phyloP scores from a whole-genome alignment of 2,329 filamentous ascomycete genomes.

The Xylaria sp. region DNA sequence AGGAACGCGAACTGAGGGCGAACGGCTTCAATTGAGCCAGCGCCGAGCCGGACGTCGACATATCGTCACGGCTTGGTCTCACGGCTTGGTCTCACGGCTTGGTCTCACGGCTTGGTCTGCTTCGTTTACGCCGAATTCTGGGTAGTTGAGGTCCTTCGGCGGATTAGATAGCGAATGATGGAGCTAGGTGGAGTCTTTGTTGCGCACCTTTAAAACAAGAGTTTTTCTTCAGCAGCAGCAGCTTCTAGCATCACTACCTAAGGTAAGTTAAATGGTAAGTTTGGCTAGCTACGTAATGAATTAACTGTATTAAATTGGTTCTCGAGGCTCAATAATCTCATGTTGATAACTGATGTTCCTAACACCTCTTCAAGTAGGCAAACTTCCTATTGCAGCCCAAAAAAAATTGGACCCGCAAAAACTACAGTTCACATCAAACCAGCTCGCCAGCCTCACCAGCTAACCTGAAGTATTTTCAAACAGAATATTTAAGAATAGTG shows the following conservation, averaged over 20 bases:
- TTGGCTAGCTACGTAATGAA: neutral
- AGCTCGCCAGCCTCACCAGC: neutral
- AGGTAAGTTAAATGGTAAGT: neutral
- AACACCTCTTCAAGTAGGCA: neutral
- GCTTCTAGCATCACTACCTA: neutral
- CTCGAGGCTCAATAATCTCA: neutral
- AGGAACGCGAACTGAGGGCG: conserved; percentile 44
- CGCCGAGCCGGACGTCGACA: conserved; percentile 40
- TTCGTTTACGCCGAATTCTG: neutral
- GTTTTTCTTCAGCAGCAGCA: too few relatives aligned
- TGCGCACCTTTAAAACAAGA: neutral
- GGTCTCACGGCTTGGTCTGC: conserved; percentile 8
- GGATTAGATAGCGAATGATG: neutral
- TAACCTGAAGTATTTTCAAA: neutral
- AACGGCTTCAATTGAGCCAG: conserved; percentile 46
- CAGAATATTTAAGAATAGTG: conserved; percentile 2
- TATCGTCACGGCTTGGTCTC: conserved; percentile 23
- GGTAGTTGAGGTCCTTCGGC: neutral
- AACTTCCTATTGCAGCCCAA: conserved; percentile 3
- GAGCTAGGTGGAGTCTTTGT: neutral
- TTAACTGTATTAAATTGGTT: neutral
- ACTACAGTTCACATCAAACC: neutral
- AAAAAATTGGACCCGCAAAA: neutral
- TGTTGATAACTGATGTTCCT: neutral
- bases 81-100: too few relatives aligned